Conservation (phyloP, 352 stramenopile genomes). For the Globisporangium paroecandrum region DNA sequence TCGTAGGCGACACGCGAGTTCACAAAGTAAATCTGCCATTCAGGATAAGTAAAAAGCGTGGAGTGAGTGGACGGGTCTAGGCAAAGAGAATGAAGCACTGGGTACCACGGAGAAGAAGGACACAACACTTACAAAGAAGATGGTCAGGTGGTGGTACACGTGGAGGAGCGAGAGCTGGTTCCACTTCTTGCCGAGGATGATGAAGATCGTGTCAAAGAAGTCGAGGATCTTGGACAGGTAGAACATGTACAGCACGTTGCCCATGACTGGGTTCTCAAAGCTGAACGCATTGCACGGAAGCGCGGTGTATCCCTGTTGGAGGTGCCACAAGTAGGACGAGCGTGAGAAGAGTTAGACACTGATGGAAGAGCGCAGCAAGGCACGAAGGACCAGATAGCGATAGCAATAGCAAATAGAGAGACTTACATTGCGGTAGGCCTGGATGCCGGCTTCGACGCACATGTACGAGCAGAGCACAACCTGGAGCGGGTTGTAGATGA, state of each 20-base stretch:
- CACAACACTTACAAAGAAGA: conserved; percentile 79
- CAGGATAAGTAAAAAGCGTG: background rate
- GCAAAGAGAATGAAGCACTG: background rate
- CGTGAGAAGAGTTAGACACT: background rate
- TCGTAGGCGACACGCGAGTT: conserved; percentile 95
- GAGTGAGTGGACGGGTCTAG: background rate
- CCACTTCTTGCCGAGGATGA: conserved; percentile 97
- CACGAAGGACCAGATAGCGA: background rate
- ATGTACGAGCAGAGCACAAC: conserved; percentile 97
- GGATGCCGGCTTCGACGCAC: conserved; percentile 91
- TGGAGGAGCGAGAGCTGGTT: conserved; percentile 97
- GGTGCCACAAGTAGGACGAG: background rate
- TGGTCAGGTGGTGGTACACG: conserved; percentile 97
- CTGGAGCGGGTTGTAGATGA: conserved; percentile 97
- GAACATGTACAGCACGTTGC: conserved; percentile 97
- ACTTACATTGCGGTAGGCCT: conserved; percentile 88
- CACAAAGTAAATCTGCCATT: conserved; percentile 92
- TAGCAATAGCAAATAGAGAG: background rate
- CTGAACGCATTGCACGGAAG: conserved; percentile 92
- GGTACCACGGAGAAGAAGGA: background rate
- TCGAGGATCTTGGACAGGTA: conserved; percentile 97
- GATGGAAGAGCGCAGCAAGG: background rate
- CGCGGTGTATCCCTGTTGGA: conserved; percentile 73
- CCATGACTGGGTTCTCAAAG: conserved; percentile 88
- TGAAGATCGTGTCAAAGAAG: conserved; percentile 96